phyloP scores from a whole-genome alignment of 495 filamentous ascomycete species.

The Hypomontagnella monticulosa region DNA sequence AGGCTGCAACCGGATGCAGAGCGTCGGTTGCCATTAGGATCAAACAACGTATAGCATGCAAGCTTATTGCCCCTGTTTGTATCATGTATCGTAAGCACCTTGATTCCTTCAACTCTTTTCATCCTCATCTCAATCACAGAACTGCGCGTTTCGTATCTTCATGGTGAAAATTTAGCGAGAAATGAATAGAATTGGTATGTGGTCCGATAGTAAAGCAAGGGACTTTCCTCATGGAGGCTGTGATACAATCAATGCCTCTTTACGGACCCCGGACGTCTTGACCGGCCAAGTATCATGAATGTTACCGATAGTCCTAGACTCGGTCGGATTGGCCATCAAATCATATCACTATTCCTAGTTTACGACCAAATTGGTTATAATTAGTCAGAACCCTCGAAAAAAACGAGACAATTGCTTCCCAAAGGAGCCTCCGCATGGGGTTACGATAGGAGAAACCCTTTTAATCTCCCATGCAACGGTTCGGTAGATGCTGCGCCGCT shows the following conservation, averaged over 20 bases:
- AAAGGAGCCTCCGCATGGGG: slow-evolving; percentile 2
- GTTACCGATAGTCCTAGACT: too few species aligned
- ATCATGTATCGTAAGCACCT: slow-evolving; percentile 16
- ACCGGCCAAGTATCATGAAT: too few species aligned
- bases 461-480: slow-evolving; percentile 11
- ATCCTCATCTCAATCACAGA: background rate
- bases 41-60: slow-evolving; percentile 1
- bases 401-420: background rate
- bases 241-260: too few species aligned
- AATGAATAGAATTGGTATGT: slow-evolving; percentile 2
- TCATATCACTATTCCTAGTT: too few species aligned
- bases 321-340: too few species aligned
- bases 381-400: slow-evolving; percentile 10
- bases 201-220: background rate
- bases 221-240: too few species aligned
- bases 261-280: too few species aligned
- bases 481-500: slow-evolving; percentile 25
- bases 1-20: slow-evolving; percentile 11
- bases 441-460: slow-evolving; percentile 12
- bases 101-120: slow-evolving; percentile 5
- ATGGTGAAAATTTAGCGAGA: background rate
- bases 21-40: background rate
- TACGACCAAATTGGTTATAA: slow-evolving; percentile 11
- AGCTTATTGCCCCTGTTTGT: background rate
- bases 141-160: too few species aligned